Evolutionary conservation across 768 basidiomycete species (phyloP).

Genomic region (Asterophora parasitica): DNA sequence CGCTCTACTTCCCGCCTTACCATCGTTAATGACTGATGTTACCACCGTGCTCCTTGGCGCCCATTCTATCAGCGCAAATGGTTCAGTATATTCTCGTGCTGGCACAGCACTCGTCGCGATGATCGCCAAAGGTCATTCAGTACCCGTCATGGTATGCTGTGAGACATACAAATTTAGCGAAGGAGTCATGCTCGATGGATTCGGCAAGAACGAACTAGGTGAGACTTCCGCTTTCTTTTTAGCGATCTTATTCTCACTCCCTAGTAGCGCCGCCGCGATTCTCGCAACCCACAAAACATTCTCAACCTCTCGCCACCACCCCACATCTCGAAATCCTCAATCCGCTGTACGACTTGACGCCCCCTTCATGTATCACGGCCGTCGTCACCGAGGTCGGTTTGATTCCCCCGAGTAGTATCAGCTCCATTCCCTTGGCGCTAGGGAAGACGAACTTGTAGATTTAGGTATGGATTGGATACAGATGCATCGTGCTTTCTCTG

Average conservation of each 20-base stretch:
- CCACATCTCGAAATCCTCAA: conserved; percentile 73
- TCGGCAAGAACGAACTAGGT: conserved; percentile 97
- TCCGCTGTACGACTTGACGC: conserved; percentile 92
- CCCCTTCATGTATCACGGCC: conserved; percentile 87
- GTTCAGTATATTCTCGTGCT: conserved; percentile 88
- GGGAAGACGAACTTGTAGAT: conserved; percentile 41
- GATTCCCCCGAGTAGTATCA: conserved; percentile 89
- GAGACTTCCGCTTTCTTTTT: conserved; percentile 18
- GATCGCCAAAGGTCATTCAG: conserved; percentile 85
- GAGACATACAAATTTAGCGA: conserved; percentile 99
- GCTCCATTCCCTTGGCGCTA: conserved; percentile 74
- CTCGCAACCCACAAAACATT: conserved; percentile 23
- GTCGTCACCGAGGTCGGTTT: conserved; percentile 97
- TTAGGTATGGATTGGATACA: background rate
- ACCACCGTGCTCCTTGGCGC: conserved; percentile 88
- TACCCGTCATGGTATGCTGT: conserved; percentile 94
- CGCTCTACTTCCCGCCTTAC: conserved; percentile 81
- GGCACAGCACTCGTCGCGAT: conserved; percentile 96
- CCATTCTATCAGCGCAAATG: conserved; percentile 92
- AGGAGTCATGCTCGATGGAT: conserved; percentile 85
- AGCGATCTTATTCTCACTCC: conserved; percentile 2
- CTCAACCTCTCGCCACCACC: conserved; percentile 25
- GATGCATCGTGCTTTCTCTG: background rate
- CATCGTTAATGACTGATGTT: conserved; percentile 74
- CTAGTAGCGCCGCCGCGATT: conserved; percentile 32